phyloP scores from a whole-genome alignment of 306 rosid species.

The Cicer yamashitae region DNA sequence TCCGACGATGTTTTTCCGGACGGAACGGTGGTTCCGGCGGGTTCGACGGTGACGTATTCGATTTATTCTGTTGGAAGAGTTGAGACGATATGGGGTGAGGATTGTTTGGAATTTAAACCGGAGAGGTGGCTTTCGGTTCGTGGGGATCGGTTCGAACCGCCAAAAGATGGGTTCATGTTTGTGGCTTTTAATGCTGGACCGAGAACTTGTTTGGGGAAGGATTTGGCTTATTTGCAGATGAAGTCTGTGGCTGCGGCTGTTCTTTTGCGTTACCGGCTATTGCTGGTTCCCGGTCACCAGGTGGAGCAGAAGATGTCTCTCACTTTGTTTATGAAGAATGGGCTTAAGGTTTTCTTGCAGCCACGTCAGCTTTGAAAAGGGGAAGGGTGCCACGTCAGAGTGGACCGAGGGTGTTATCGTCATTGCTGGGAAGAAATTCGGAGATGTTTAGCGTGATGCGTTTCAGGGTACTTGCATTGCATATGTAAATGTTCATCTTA shows the following conservation, averaged over 20 bases:
- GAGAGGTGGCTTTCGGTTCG: conserved; percentile 77
- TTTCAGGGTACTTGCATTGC: no score
- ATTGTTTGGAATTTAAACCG: conserved; percentile 86
- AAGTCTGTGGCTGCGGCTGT: conserved; percentile 91
- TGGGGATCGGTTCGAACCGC: conserved; percentile 78
- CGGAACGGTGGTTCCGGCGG: conserved; percentile 79
- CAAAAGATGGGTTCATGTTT: conserved; percentile 72
- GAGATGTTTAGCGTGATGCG: neutral
- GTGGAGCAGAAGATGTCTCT: conserved; percentile 97
- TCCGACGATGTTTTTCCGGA: conserved; percentile 83
- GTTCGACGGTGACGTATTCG: conserved; percentile 90
- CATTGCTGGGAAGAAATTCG: neutral
- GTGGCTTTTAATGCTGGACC: conserved; percentile 97
- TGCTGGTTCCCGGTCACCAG: conserved; percentile 74
- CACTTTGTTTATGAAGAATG: conserved; percentile 86
- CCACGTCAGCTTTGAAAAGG: conserved; percentile 67
- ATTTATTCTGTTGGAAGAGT: conserved; percentile 84
- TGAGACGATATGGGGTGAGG: conserved; percentile 86
- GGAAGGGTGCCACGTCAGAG: conserved; percentile 10
- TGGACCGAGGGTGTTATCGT: conserved; percentile 43
- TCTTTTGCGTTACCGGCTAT: conserved; percentile 73
- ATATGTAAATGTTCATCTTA: neutral
- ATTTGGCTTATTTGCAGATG: conserved; percentile 94
- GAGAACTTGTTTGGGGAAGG: conserved; percentile 91
- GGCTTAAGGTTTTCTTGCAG: conserved; percentile 67